Percentiles rank a stretch among this genome's conserved stretches.
These are phyloP conservation scores for Poa annua DNA, from an alignment of 176 grass and related monocot species.

Conservation along the genomic window DNA sequence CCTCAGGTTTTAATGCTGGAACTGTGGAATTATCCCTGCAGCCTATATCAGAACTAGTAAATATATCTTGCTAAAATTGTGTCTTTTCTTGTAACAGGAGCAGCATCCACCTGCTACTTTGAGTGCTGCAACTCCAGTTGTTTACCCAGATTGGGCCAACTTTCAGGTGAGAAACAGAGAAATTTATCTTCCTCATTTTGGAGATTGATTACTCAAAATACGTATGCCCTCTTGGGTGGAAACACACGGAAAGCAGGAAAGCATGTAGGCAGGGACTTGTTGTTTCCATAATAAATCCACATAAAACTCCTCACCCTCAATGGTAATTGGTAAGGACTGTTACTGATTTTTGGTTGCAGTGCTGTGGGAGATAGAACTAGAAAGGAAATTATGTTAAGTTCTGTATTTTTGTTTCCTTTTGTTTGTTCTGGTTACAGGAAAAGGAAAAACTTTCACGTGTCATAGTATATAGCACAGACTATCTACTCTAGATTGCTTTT, in stretches of 20 bases:
- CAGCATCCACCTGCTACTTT: constrained; percentile 66
- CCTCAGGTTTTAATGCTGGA: constrained; percentile 62
- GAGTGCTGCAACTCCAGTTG: constrained; percentile 46
- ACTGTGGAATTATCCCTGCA: constrained; percentile 12
- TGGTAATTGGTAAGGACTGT: neutral
- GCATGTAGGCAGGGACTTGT: neutral
- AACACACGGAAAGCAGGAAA: neutral
- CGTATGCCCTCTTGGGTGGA: neutral
- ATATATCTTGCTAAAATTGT: constrained; percentile 12
- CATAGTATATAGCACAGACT: neutral
- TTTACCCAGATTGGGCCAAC: constrained; percentile 87
- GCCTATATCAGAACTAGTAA: neutral
- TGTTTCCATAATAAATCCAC: constrained; percentile 4
- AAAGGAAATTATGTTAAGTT: neutral
- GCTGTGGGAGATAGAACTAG: neutral
- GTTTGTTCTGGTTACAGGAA: neutral
- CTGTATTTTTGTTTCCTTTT: neutral
- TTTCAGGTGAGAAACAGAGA: constrained; percentile 62
- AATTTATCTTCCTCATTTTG: constrained; percentile 32
- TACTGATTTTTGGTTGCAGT: neutral
- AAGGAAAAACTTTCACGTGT: neutral
- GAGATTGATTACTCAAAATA: constrained; percentile 14
- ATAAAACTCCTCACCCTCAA: neutral
- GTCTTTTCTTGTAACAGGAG: constrained; percentile 61
- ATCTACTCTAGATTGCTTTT: constrained; percentile 19